Conservation (phyloP, 2,329 filamentous ascomycete species). For the Coniochaeta sp. region DNA sequence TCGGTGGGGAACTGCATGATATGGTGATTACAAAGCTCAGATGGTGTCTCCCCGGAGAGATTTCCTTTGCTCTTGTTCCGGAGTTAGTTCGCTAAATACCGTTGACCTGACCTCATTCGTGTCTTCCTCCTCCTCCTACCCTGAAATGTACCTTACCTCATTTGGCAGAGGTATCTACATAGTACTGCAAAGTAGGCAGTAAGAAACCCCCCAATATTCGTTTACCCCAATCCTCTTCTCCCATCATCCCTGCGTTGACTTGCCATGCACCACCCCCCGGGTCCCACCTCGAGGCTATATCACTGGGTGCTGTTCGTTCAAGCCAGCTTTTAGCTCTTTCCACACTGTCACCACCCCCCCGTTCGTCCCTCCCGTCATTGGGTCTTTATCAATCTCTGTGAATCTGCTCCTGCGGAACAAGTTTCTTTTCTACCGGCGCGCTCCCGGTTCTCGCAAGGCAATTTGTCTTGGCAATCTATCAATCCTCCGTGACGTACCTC, state of each 20-base stretch:
- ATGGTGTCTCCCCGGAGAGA: neutral
- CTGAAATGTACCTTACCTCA: neutral
- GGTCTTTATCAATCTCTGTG: neutral
- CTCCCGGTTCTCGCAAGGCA: neutral
- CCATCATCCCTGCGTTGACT: neutral
- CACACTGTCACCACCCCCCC: neutral
- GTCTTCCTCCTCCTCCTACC: too few species aligned
- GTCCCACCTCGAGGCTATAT: neutral
- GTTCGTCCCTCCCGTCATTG: neutral
- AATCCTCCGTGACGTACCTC: neutral
- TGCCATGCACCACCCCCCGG: neutral
- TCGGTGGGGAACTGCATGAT: neutral
- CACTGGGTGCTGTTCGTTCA: neutral
- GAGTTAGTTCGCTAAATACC: neutral
- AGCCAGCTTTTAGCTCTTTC: neutral
- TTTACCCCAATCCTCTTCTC: neutral
- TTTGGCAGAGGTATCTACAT: neutral
- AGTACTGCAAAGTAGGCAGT: neutral
- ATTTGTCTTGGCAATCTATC: slow-evolving; percentile 1
- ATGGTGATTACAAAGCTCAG: neutral
- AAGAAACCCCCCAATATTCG: neutral
- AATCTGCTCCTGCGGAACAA: neutral
- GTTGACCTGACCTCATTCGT: neutral
- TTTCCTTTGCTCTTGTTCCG: neutral
- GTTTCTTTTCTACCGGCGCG: neutral